Conservation (phyloP, 441 rosid genomes). For the Brassica hybrid region DNA sequence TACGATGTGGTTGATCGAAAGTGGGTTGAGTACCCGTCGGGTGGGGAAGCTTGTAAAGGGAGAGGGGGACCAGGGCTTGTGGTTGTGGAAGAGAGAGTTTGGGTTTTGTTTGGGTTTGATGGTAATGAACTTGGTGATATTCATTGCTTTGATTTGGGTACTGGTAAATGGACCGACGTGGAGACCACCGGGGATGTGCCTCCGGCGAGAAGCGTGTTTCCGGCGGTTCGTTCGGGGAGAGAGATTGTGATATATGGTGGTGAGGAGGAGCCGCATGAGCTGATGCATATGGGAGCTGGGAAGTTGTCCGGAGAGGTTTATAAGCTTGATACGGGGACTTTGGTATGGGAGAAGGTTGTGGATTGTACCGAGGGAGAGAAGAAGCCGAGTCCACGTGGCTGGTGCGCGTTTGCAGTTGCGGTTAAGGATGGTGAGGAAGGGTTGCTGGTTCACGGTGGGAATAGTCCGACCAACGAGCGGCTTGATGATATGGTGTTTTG, state of each 20-base stretch:
- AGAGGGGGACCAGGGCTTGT: slow-evolving; percentile 82
- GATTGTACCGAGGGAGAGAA: slow-evolving; percentile 38
- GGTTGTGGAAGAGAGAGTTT: slow-evolving; percentile 56
- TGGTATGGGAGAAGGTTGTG: slow-evolving; percentile 59
- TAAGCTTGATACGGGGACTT: slow-evolving; percentile 62
- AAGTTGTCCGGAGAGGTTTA: slow-evolving; percentile 60
- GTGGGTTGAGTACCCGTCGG: slow-evolving; percentile 63
- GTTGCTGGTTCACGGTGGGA: slow-evolving; percentile 76
- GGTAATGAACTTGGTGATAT: slow-evolving; percentile 73
- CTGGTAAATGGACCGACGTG: slow-evolving; percentile 55
- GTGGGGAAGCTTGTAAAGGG: slow-evolving; percentile 67
- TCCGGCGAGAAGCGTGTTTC: slow-evolving; percentile 71
- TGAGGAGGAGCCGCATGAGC: slow-evolving; percentile 85
- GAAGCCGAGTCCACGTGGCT: slow-evolving; percentile 81
- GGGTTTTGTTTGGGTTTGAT: slow-evolving; percentile 85
- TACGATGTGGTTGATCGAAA: slow-evolving; percentile 58
- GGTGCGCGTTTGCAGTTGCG: slow-evolving; percentile 70
- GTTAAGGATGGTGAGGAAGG: slow-evolving; percentile 55
- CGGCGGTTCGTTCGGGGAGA: slow-evolving; percentile 54
- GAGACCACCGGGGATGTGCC: slow-evolving; percentile 72
- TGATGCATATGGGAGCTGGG: slow-evolving; percentile 89
- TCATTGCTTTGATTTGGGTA: slow-evolving; percentile 59
- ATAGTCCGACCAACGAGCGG: slow-evolving; percentile 73
- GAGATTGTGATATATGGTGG: slow-evolving; percentile 68
- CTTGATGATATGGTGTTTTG: slow-evolving; percentile 78